phyloP scores from a whole-genome alignment of 345 rosid genomes.

The Angophora floribunda region DNA sequence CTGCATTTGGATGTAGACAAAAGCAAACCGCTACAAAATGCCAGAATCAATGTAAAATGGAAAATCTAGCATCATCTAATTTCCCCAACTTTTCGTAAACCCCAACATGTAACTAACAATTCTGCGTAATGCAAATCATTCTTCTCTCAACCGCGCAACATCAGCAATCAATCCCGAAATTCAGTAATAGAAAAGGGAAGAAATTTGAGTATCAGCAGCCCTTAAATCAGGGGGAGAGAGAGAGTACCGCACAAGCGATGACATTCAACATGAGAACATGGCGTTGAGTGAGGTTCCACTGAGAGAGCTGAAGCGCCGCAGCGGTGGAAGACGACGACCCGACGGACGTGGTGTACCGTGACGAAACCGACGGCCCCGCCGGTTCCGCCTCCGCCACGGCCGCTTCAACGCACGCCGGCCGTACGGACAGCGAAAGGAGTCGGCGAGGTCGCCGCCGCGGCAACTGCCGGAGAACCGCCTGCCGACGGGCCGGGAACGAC shows the following conservation, averaged over 20 bases:
- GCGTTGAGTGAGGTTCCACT: conserved; percentile 55
- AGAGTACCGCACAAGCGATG: conserved; percentile 54
- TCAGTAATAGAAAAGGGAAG: not conserved
- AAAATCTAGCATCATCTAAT: not conserved
- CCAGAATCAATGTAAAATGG: not conserved
- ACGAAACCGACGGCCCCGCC: conserved; percentile 22
- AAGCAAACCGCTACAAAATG: not conserved
- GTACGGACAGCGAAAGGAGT: conserved; percentile 3
- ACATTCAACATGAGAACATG: conserved; percentile 51
- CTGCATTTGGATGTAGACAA: not conserved
- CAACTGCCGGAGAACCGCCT: not conserved
- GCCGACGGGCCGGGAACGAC: not conserved
- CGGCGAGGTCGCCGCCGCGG: conserved; percentile 15
- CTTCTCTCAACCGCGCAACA: not conserved
- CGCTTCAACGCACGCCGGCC: conserved; percentile 5
- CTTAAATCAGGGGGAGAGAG: not conserved
- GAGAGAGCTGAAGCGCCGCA: conserved; percentile 41
- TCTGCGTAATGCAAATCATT: not conserved
- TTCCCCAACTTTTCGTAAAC: not conserved
- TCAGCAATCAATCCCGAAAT: not conserved
- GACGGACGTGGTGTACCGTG: conserved; percentile 38
- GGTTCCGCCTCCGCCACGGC: conserved; percentile 7
- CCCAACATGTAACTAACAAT: not conserved
- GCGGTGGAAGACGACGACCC: conserved; percentile 16
- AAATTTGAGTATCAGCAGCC: not conserved